A percentile compares a stretch with the other conserved stretches of the same genome.
phyloP scores from a whole-genome alignment of 148 eudicot species.

The Polygonum aviculare region DNA sequence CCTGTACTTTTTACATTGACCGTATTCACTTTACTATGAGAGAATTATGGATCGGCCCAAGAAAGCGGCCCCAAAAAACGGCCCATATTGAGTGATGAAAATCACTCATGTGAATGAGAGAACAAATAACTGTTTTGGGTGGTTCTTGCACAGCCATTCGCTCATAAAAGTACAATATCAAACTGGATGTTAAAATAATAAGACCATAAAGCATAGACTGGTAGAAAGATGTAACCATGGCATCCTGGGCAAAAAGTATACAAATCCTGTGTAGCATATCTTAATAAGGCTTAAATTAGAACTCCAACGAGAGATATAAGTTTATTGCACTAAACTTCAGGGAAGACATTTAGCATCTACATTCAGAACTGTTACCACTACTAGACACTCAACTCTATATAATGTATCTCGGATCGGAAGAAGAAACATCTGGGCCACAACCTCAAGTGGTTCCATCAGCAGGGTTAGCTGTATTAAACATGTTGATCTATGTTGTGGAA shows the following conservation, averaged over 20 bases:
- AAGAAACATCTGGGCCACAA: neutral
- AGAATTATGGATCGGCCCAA: neutral
- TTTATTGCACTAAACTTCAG: neutral
- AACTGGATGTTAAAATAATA: no score
- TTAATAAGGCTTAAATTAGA: neutral
- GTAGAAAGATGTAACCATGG: neutral
- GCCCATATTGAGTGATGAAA: neutral
- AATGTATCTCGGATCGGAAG: neutral
- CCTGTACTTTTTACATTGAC: neutral
- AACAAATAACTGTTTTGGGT: no score
- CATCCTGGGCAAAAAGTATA: neutral
- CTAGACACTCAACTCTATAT: neutral
- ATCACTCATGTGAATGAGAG: no score
- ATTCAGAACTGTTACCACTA: neutral
- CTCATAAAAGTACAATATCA: neutral
- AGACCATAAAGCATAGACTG: no score
- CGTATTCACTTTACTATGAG: no score
- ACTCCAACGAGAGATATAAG: neutral
- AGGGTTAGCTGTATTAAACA: neutral
- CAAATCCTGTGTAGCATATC: neutral
- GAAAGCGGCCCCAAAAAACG: neutral
- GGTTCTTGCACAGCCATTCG: neutral
- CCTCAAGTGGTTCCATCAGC: neutral
- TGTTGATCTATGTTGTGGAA: constrained; percentile 82
- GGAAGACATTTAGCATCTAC: neutral